These are phyloP conservation scores for Penicillium sp. DNA, from an alignment of 2,329 filamentous ascomycete genomes.

Conservation along the genomic window DNA sequence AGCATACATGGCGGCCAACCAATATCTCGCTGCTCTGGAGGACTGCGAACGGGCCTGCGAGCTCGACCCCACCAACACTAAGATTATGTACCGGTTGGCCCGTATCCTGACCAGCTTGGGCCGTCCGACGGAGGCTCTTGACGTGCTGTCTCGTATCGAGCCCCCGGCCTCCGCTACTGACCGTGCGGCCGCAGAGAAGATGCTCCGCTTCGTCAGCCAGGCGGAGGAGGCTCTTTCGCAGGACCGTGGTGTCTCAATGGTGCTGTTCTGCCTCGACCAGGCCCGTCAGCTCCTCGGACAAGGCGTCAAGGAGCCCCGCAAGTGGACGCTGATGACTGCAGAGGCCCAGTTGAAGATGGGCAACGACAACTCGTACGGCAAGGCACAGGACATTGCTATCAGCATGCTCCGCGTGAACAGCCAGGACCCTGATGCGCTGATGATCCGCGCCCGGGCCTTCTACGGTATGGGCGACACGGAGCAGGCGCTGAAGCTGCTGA, in stretches of 20 bases:
- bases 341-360: conserved; percentile 91
- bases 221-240: conserved; percentile 68
- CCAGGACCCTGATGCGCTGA: conserved; percentile 86
- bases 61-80: conserved; percentile 74
- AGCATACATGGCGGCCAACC: conserved; percentile 79
- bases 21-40: conserved; percentile 70
- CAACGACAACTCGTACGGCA: conserved; percentile 75
- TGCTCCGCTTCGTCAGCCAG: conserved; percentile 70
- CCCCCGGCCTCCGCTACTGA: conserved; percentile 78
- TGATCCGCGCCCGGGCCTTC: conserved; percentile 75
- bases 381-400: conserved; percentile 90
- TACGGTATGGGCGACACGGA: conserved; percentile 92
- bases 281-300: conserved; percentile 70
- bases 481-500: conserved; percentile 85
- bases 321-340: conserved; percentile 87
- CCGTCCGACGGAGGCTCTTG: conserved; percentile 74
- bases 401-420: conserved; percentile 72
- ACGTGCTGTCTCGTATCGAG: conserved; percentile 69
- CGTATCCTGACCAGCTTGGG: conserved; percentile 84
- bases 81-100: conserved; percentile 78
- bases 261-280: conserved; percentile 79
- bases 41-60: conserved; percentile 77
- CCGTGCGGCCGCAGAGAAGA: conserved; percentile 68
- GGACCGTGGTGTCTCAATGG: conserved; percentile 79
- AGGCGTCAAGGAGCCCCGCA: conserved; percentile 71